Conservation (phyloP, 345 rosid genomes). For the Populus deltoides region DNA sequence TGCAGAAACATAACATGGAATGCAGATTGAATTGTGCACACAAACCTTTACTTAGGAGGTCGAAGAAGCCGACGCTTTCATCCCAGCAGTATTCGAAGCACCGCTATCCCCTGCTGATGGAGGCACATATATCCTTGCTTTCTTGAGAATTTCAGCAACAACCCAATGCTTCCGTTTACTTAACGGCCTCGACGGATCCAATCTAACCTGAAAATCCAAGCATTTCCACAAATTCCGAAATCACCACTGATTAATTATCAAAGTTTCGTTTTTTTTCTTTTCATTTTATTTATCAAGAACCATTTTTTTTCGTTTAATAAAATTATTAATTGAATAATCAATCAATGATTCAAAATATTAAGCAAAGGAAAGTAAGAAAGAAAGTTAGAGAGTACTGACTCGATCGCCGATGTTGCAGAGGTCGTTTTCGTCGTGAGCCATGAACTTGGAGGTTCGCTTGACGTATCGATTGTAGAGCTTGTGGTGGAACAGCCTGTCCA, state of each 20-base stretch:
- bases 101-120: conserved; percentile 23
- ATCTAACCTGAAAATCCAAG: conserved; percentile 48
- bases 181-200: conserved; percentile 94
- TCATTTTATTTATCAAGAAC: neutral
- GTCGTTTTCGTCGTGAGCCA: conserved; percentile 84
- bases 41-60: conserved; percentile 27
- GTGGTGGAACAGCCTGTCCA: conserved; percentile 80
- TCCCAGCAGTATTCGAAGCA: conserved; percentile 10
- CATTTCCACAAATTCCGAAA: neutral
- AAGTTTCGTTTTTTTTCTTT: neutral
- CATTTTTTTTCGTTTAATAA: too few species aligned
- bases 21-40: neutral
- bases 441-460: conserved; percentile 92
- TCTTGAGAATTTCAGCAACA: conserved; percentile 86
- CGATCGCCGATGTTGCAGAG: conserved; percentile 84
- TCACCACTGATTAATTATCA: neutral
- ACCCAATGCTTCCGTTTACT: conserved; percentile 89
- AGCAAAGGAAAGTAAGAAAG: neutral
- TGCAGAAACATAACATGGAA: neutral
- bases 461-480: conserved; percentile 73
- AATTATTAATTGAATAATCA: neutral
- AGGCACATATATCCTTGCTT: conserved; percentile 68
- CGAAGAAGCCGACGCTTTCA: conserved; percentile 24
- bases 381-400: conserved; percentile 27
- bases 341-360: too few species aligned